These are phyloP conservation scores for Massariosphaeria phaeospora DNA, from an alignment of 495 filamentous ascomycete species.

Conservation along the genomic window DNA sequence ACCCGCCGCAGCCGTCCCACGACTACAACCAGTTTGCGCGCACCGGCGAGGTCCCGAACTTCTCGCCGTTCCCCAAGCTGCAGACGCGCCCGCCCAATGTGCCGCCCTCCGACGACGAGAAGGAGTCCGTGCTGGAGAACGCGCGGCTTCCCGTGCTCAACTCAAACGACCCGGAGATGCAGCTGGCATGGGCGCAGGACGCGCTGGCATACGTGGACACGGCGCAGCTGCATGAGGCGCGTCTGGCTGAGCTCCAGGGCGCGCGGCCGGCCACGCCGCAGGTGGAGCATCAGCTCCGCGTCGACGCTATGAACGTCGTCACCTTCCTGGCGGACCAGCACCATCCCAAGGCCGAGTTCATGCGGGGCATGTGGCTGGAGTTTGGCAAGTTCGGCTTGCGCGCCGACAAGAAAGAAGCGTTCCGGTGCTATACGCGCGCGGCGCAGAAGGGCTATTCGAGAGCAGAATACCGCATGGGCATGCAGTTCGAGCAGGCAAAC, in stretches of 20 bases:
- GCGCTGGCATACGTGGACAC: constrained; percentile 84
- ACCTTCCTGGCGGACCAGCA: constrained; percentile 82
- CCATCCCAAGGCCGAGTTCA: constrained; percentile 91
- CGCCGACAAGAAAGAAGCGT: constrained; percentile 91
- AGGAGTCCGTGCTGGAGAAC: constrained; percentile 78
- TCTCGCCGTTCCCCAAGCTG: constrained; percentile 87
- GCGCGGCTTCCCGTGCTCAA: constrained; percentile 78
- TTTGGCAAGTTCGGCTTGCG: constrained; percentile 92
- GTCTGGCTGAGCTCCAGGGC: constrained; percentile 58
- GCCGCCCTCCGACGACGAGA: constrained; percentile 89
- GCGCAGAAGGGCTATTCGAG: constrained; percentile 87
- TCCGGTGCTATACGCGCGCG: constrained; percentile 74
- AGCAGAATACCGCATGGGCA: constrained; percentile 94
- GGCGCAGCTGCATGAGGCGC: constrained; percentile 62
- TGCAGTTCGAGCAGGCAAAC: constrained; percentile 93
- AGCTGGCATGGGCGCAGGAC: constrained; percentile 94
- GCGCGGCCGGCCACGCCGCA: constrained; percentile 72
- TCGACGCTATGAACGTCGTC: constrained; percentile 89
- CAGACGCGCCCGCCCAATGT: constrained; percentile 79
- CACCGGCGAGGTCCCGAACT: constrained; percentile 53
- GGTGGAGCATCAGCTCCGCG: constrained; percentile 76
- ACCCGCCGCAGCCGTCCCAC: constrained; percentile 42
- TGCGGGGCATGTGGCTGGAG: constrained; percentile 94
- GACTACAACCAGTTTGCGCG: constrained; percentile 31
- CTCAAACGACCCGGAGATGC: constrained; percentile 93